These are phyloP conservation scores for Afroboletus lepidellus DNA, from an alignment of 1,284 basidiomycete genomes.

Conservation along the genomic window DNA sequence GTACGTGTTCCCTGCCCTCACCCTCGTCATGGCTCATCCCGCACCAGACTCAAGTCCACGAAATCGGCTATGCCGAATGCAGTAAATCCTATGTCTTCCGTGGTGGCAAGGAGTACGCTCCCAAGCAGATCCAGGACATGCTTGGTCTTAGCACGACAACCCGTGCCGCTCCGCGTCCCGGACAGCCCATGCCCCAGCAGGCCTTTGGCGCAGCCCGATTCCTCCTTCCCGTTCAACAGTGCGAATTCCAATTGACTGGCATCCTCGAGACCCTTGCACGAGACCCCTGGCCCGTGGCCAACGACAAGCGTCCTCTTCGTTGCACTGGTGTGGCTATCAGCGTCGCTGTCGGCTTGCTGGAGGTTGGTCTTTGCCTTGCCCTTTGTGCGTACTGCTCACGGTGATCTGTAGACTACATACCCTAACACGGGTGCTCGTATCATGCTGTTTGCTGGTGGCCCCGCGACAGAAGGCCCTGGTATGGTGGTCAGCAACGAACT, in stretches of 20 bases:
- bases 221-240: constrained; percentile 89
- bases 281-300: constrained; percentile 97
- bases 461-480: constrained; percentile 96
- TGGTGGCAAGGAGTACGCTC: constrained; percentile 96
- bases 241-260: constrained; percentile 95
- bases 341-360: constrained; percentile 93
- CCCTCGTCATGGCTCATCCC: constrained; percentile 2
- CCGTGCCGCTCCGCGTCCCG: constrained; percentile 79
- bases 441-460: constrained; percentile 96
- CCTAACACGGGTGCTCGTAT: constrained; percentile 95
- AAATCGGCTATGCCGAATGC: constrained; percentile 95
- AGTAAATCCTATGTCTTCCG: constrained; percentile 99
- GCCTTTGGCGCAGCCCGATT: constrained; percentile 89
- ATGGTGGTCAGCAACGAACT: constrained; percentile 96
- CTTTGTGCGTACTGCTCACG: constrained; percentile 1
- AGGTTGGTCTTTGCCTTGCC: constrained; percentile 47
- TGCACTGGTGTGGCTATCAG: constrained; percentile 95
- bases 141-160: constrained; percentile 79
- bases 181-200: constrained; percentile 84
- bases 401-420: constrained; percentile 68
- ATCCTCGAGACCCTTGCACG: constrained; percentile 88
- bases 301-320: constrained; percentile 91
- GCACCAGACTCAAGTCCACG: constrained; percentile 93
- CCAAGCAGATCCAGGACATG: constrained; percentile 99
- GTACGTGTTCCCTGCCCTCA: constrained; percentile 41